Percentiles rank a stretch among this genome's conserved stretches.
phyloP scores from a whole-genome alignment of 352 stramenopile species.

The Pythium guiyangense region DNA sequence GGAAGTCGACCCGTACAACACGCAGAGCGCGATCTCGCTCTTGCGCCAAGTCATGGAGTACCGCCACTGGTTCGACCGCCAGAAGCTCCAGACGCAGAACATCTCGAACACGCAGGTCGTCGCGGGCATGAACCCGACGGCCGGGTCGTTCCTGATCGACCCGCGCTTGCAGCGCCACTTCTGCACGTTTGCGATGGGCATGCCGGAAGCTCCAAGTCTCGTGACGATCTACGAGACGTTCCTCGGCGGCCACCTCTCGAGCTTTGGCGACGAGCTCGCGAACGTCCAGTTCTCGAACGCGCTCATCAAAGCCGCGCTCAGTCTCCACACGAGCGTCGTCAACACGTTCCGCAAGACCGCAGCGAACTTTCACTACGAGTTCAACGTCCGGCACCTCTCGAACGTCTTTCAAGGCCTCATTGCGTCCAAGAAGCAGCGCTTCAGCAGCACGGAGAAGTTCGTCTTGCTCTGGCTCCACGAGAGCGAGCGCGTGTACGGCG shows the following conservation, averaged over 20 bases:
- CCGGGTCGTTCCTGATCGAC: constrained; percentile 93
- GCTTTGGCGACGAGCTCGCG: constrained; percentile 87
- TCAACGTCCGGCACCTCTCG: constrained; percentile 94
- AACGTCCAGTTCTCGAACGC: constrained; percentile 86
- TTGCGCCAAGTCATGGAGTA: constrained; percentile 96
- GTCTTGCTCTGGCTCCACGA: constrained; percentile 95
- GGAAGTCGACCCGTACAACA: constrained; percentile 95
- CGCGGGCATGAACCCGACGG: constrained; percentile 95
- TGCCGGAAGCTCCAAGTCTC: constrained; percentile 91
- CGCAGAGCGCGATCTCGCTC: constrained; percentile 93
- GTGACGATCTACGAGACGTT: constrained; percentile 97
- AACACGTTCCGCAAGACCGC: constrained; percentile 94
- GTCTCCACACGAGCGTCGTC: constrained; percentile 88
- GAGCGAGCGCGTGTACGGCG: constrained; percentile 94
- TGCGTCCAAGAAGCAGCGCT: constrained; percentile 90
- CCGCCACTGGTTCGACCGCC: constrained; percentile 90
- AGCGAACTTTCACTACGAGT: constrained; percentile 97
- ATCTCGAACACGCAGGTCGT: constrained; percentile 95
- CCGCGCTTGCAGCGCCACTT: constrained; percentile 95
- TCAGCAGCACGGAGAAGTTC: constrained; percentile 92
- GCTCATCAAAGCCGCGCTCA: constrained; percentile 93
- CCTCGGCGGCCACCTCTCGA: constrained; percentile 89
- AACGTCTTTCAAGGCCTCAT: constrained; percentile 97
- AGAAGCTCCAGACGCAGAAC: constrained; percentile 92
- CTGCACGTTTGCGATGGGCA: constrained; percentile 93